Evolutionary conservation across 768 basidiomycete species (phyloP).

Genomic region (Cytidiella melzeri): DNA sequence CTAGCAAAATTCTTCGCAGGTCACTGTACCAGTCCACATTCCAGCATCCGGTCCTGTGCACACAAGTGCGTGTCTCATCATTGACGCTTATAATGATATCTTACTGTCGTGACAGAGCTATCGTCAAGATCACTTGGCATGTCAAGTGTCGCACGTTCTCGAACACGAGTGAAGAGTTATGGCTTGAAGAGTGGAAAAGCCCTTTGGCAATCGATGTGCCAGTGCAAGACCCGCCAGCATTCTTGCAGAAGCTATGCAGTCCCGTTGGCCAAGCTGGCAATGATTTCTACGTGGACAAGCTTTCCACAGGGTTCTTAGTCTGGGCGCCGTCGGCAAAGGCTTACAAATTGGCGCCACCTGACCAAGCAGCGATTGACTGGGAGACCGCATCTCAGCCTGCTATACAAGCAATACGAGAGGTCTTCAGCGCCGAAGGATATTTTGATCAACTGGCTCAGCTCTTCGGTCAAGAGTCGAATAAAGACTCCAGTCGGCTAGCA

Average conservation of each 20-base stretch:
- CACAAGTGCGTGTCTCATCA: constrained; percentile 44
- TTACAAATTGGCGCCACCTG: constrained; percentile 39
- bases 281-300: constrained; percentile 62
- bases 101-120: constrained; percentile 42
- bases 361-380: constrained; percentile 41
- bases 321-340: constrained; percentile 64
- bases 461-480: constrained; percentile 80
- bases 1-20: constrained; percentile 59
- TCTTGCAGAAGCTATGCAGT: constrained; percentile 38
- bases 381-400: constrained; percentile 44
- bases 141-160: constrained; percentile 77
- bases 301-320: constrained; percentile 70
- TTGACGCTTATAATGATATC: neutral
- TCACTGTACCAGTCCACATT: constrained; percentile 65
- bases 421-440: constrained; percentile 46
- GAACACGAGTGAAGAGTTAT: constrained; percentile 54
- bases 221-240: constrained; percentile 42
- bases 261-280: constrained; percentile 11
- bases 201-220: constrained; percentile 45
- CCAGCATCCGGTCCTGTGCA: constrained; percentile 55
- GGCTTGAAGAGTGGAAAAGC: constrained; percentile 68
- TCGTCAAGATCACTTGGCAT: constrained; percentile 59
- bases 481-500: constrained; percentile 44
- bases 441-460: constrained; percentile 53
- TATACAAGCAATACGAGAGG: constrained; percentile 45